phyloP scores from a whole-genome alignment of 768 basidiomycete species.

The Phaeotremella skinneri region DNA sequence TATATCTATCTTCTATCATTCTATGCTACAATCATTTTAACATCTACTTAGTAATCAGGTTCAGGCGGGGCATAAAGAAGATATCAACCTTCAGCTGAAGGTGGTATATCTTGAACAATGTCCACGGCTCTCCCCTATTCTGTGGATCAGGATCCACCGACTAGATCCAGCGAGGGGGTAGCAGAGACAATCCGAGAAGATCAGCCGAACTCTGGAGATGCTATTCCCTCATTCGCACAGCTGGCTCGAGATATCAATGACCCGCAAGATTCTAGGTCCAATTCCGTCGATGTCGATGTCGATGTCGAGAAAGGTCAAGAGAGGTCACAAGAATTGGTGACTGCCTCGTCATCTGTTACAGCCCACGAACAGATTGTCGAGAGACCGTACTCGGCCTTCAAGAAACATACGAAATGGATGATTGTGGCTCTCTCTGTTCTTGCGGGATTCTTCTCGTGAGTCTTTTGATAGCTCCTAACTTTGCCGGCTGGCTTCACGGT shows the following conservation, averaged over 20 bases:
- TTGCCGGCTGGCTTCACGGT: no score
- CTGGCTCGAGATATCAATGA: constrained; percentile 1
- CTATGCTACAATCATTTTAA: not conserved
- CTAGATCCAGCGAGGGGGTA: no score
- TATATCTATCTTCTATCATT: not conserved
- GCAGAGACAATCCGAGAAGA: no score
- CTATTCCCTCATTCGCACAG: not conserved
- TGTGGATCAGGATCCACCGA: not conserved
- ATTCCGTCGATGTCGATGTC: not conserved
- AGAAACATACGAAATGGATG: constrained; percentile 21
- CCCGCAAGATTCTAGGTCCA: not conserved
- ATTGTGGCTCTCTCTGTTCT: constrained; percentile 33
- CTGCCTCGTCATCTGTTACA: not conserved
- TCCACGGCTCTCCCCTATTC: not conserved
- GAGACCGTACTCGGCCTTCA: constrained; percentile 30
- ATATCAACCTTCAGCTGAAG: no score
- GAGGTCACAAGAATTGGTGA: not conserved
- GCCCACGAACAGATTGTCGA: not conserved
- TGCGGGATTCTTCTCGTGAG: constrained; percentile 40
- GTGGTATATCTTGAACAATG: no score
- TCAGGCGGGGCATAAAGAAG: no score
- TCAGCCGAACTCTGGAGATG: not conserved
- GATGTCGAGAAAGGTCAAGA: not conserved
- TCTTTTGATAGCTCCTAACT: no score
- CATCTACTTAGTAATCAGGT: not conserved